Base-by-base conservation (phyloP, 305 asterid species). In the Ajuga reptans region DNA sequence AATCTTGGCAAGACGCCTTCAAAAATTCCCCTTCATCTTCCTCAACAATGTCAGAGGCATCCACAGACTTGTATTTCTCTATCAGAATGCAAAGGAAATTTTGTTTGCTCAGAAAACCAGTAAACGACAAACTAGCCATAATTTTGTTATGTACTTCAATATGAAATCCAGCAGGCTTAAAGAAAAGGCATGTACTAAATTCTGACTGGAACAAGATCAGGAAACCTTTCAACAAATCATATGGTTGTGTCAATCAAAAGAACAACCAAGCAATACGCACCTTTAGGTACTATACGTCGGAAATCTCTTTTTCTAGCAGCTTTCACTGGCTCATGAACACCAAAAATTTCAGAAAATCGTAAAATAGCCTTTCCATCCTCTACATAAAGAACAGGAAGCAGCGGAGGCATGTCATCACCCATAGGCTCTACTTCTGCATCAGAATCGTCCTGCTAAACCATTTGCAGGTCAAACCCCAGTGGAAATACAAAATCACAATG, bases 281-380 rank as follows among this genome's bases (percentile, higher is more conserved):
- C 99, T 91, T 77, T 91, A 53, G 93, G 86, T 69, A 82, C 70
- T 71, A 79, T 76, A 75, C 78, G 82, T 58, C 84, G 73, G 75
- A 71, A 79, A 7, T 87, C 97, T 84, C 92, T 85, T 85, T 89
- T 91, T 68, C 81, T 76, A 27, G 85, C 78, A 77, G 84, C 79
- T 78, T 80, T 91, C 62, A 75, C 58, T 53, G 97, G 93, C 71
- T 86, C 86, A 34, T 82, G 83, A 67, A 94, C 84, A 69, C 96
- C 96, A 66, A 94, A 94, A 75, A 94, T 89, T 80, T 94, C 97
- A 61, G 99, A 94, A 83, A 94, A 94, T 39, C 93, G 85, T 47
- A 91, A 78, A 72, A 94, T 89, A 54, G 83, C 89, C 79, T 73
- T 75, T 41, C 96, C 99, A 75, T 91, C 96, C 76, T 94, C 98